Evolutionary conservation across 129 eudicot genomes (phyloP), one percentile per base, ranked within the genome.

Genomic region (Smallanthus sonchifolius): DNA sequence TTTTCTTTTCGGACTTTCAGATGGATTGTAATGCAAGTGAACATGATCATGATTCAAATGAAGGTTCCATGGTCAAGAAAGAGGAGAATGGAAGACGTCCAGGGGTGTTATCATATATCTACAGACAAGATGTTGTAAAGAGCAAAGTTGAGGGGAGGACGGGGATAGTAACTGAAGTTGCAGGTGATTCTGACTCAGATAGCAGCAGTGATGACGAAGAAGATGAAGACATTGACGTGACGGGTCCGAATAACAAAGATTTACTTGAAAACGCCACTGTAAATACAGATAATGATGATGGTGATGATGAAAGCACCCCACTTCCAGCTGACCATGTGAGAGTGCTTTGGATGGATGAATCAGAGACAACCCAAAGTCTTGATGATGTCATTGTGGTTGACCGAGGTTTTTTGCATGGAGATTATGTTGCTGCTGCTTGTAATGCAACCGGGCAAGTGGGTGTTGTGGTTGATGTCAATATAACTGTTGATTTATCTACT

Each of bases 161-260:
- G 39, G 99, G 99, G 64, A 69, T 91, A 65, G 99, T 95, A 67
- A 88, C 96, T 47, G 92, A 88, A 83, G 97, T 91, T 82, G 92
- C 94, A 15, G 99, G 99, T 70, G 97, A 95, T 77, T 85, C 96
- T 7, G 96, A 88, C 64, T 95, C 97, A n/a, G 99, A 95, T 67
- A 87, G 91, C 83, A 85, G 87, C 80, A 70, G 75, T 47, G 99
- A 95, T 19, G 91, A 86, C 28, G 97, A 90, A 9, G 96, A 85
- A 7, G 96, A 83, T 19, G 85, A 78, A 32, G 84, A 78, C 11
- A 84, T 49, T 28, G 86, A 72, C 59, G 81, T 48, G 17, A 47
- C 51, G 59, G 81, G 72, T 63, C 77, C 71, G 45, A 63, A 66
- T 59, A 79, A 59, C 39, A 65, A 6, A 16, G 88, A 83, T 30